phyloP scores from a whole-genome alignment of 2,329 filamentous ascomycete species.

The Neurospora sp. region DNA sequence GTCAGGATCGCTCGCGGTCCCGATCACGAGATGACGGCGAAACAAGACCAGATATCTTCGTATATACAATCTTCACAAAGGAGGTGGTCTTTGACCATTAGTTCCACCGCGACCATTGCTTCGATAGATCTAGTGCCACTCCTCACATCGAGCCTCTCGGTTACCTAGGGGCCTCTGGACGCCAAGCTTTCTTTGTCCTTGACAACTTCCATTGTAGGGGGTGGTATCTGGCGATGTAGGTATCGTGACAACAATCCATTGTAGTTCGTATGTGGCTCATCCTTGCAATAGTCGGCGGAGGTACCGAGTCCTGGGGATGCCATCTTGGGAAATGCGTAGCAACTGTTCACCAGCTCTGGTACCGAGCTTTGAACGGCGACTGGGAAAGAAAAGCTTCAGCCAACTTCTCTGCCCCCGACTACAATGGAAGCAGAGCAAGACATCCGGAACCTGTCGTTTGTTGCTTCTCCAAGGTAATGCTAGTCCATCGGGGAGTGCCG shows the following conservation, averaged over 20 bases:
- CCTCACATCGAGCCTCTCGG: background rate
- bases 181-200: background rate
- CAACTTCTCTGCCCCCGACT: background rate
- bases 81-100: background rate
- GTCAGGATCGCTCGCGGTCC: too few species aligned
- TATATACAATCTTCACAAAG: background rate
- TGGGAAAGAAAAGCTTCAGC: background rate
- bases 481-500: background rate
- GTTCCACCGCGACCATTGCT: background rate
- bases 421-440: background rate
- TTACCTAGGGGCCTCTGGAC: background rate
- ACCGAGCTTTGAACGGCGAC: background rate
- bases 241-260: background rate
- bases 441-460: background rate
- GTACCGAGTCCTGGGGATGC: background rate
- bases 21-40: too few species aligned
- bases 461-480: background rate
- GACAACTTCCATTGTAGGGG: background rate
- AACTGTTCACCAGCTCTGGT: too few species aligned
- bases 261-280: background rate
- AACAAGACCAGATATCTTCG: too few species aligned
- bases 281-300: background rate
- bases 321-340: background rate
- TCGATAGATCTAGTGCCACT: background rate
- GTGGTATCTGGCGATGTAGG: background rate